phyloP scores from a whole-genome alignment of 1,284 basidiomycete species.

The Moesziomyces antarcticus region DNA sequence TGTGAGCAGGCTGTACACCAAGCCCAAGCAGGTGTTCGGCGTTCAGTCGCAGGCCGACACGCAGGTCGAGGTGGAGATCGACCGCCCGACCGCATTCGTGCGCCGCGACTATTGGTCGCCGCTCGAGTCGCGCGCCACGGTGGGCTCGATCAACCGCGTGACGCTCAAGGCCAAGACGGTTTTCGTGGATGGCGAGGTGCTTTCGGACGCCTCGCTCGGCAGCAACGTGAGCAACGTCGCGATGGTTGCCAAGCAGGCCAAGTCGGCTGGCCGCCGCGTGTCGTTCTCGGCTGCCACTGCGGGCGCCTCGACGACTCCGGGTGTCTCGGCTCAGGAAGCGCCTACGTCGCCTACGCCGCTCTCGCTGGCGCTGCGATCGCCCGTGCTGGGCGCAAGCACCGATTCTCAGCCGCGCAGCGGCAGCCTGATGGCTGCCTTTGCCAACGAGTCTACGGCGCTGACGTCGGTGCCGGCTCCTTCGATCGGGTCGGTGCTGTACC shows the following conservation, averaged over 20 bases:
- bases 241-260: constrained; percentile 31
- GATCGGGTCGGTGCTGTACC: constrained; percentile 54
- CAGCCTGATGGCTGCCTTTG: constrained; percentile 43
- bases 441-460: constrained; percentile 35
- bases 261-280: constrained; percentile 42
- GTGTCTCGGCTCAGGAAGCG: constrained; percentile 53
- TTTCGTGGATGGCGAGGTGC: constrained; percentile 84
- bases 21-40: constrained; percentile 90
- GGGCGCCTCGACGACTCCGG: constrained; percentile 14
- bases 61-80: constrained; percentile 87
- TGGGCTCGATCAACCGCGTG: constrained; percentile 88
- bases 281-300: constrained; percentile 44
- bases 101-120: constrained; percentile 81
- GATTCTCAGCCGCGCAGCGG: constrained; percentile 37
- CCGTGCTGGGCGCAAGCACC: constrained; percentile 53
- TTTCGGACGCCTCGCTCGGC: constrained; percentile 76
- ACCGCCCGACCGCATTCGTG: constrained; percentile 77
- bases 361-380: constrained; percentile 41
- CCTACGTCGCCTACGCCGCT: constrained; percentile 53
- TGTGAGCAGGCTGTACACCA: constrained; percentile 83
- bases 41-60: constrained; percentile 82
- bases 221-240: constrained; percentile 82
- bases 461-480: constrained; percentile 21
- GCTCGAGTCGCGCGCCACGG: constrained; percentile 75
- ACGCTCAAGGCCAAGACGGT: constrained; percentile 90